Percentiles rank a stretch among this genome's conserved stretches.
phyloP scores from a whole-genome alignment of 176 grass and related monocot species.

The Triticum timopheevii region DNA sequence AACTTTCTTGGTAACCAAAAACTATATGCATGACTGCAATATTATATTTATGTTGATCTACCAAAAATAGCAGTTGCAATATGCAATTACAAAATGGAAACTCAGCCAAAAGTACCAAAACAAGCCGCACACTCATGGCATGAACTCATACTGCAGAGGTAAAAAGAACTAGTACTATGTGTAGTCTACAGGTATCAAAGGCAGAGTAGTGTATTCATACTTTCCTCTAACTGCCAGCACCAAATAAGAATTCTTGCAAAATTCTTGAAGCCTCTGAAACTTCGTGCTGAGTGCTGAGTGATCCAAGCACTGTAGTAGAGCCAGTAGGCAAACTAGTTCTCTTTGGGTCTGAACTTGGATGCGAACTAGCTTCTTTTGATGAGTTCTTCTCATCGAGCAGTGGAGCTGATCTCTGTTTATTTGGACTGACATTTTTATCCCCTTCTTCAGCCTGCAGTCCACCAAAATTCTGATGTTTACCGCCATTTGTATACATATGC shows the following conservation, averaged over 20 bases:
- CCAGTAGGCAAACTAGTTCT: conserved; percentile 29
- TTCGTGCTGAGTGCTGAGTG: conserved; percentile 39
- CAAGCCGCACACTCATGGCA: not conserved
- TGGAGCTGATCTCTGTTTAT: conserved; percentile 18
- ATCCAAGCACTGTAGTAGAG: conserved; percentile 26
- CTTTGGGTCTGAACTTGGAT: conserved; percentile 20
- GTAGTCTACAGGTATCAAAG: conserved; percentile 4
- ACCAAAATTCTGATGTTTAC: conserved; percentile 27
- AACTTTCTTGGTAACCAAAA: conserved; percentile 17
- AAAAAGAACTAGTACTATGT: not conserved
- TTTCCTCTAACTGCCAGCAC: conserved; percentile 46
- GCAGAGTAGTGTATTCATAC: conserved; percentile 30
- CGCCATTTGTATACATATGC: conserved; percentile 14
- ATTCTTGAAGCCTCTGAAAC: conserved; percentile 76
- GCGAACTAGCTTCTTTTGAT: conserved; percentile 1
- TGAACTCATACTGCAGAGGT: conserved; percentile 14
- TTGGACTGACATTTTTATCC: conserved; percentile 14
- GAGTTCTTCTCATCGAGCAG: conserved; percentile 26
- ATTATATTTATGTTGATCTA: conserved; percentile 6
- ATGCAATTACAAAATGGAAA: conserved; percentile 19
- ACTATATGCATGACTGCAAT: not conserved
- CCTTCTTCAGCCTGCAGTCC: conserved; percentile 6
- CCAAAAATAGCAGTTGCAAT: not conserved
- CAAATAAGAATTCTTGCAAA: conserved; percentile 91
- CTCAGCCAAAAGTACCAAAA: conserved; percentile 14